Evolutionary conservation across 331 rosid genomes (phyloP), one percentile per base, ranked within the genome.

Genomic region (Telfairia occidentalis): DNA sequence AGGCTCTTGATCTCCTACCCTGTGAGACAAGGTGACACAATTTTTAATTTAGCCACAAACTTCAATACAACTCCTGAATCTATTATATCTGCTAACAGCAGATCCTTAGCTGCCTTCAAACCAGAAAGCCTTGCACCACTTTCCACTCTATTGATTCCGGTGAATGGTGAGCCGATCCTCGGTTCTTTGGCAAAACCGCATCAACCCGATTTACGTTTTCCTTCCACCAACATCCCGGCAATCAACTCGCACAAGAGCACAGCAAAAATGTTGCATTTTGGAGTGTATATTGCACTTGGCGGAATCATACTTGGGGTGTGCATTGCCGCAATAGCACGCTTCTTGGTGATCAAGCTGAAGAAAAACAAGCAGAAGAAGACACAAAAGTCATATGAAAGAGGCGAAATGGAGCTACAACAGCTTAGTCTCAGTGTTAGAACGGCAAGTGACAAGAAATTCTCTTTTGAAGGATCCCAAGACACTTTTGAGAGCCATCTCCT

Each of bases 401-500:
- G 79, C 4, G 96, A 91, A 23, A 50, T 88, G 82, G 98, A 91
- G 86, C 90, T 91, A 52, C 96, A 94, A 49, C 89, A 89, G 84
- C 90, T 91, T 35, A 87, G 88, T 63, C 91, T 82, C 29, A 94
- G 96, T 71, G 89, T 88, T 32, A 84, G 98, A 88, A 91, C 95
- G 3, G 85, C 90, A 23, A 85, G 92, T 37, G 95, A 88, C 75
- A 91, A 94, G 80, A 94, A 89, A 74, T 89, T 88, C 19, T 94
- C 97, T 16, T 91, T 94, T 70, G 97, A 91, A 37, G 91, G 89
- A 15, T 85, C 91, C 2, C 85, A 81, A 37, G 87, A 84, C 30
- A 55, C 84, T 28, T 77, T 74, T 46, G 90, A 85, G 11, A 80
- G 80, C 78, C 89, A 82, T 16, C 71, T 76, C 9, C 53, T 81